Conservation (phyloP, 1,284 basidiomycete genomes). For the Malassezia restricta region DNA sequence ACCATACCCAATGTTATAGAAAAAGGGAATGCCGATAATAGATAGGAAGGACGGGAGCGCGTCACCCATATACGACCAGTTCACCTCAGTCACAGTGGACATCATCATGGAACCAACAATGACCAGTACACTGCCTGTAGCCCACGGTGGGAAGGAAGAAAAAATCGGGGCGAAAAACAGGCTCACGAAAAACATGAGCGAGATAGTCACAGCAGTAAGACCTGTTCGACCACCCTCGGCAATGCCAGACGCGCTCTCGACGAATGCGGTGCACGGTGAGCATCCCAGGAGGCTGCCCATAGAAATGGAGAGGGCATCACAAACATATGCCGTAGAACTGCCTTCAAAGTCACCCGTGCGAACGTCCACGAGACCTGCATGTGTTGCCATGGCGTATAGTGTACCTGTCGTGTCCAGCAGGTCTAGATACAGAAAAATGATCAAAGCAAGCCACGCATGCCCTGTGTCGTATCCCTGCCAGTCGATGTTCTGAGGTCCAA, state of each 20-base stretch:
- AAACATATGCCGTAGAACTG: conserved; percentile 60
- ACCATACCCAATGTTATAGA: conserved; percentile 68
- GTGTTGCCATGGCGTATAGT: conserved; percentile 79
- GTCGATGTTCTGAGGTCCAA: conserved; percentile 53
- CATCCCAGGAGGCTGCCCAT: conserved; percentile 72
- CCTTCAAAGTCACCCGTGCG: conserved; percentile 77
- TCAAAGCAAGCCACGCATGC: conserved; percentile 70
- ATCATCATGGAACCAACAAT: conserved; percentile 84
- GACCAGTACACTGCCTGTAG: conserved; percentile 72
- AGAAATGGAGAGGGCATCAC: conserved; percentile 64
- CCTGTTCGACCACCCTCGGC: conserved; percentile 78
- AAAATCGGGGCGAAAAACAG: conserved; percentile 85
- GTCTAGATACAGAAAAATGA: conserved; percentile 74
- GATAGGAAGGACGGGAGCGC: conserved; percentile 54
- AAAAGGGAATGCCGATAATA: conserved; percentile 27
- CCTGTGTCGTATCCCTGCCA: conserved; percentile 54
- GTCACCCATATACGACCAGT: conserved; percentile 74
- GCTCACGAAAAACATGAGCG: conserved; percentile 68
- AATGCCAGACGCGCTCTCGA: conserved; percentile 57
- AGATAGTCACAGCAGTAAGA: conserved; percentile 63
- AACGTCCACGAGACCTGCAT: conserved; percentile 73
- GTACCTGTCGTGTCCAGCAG: conserved; percentile 54
- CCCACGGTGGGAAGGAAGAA: conserved; percentile 73
- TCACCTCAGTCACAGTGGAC: conserved; percentile 69
- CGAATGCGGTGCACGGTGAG: conserved; percentile 76